phyloP scores from a whole-genome alignment of 306 rosid genomes.

The Casuarina glauca region DNA sequence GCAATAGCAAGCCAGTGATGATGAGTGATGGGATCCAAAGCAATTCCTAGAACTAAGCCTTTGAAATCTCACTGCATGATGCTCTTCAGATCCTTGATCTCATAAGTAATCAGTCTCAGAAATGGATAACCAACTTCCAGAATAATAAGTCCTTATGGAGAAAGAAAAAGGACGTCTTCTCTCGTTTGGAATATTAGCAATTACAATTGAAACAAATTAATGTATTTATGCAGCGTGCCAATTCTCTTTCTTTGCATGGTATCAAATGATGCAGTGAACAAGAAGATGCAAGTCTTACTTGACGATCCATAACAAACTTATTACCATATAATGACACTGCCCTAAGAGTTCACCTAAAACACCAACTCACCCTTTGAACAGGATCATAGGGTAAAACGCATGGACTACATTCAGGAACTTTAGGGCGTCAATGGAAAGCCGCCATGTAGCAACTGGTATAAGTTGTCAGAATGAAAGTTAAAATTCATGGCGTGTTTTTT shows the following conservation, averaged over 20 bases:
- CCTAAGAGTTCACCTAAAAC: neutral
- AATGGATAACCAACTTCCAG: neutral
- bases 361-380: neutral
- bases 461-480: neutral
- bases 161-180: neutral
- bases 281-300: neutral
- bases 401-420: neutral
- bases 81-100: neutral
- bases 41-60: too few relatives aligned
- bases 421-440: neutral
- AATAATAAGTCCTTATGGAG: neutral
- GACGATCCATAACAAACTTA: neutral
- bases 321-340: neutral
- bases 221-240: too few relatives aligned
- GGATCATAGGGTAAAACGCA: neutral
- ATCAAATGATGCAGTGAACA: neutral
- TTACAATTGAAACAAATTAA: neutral
- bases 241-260: too few relatives aligned
- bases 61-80: too few relatives aligned
- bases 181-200: neutral
- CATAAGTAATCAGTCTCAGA: neutral
- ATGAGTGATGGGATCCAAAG: too few relatives aligned
- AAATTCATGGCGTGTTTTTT: too few relatives aligned
- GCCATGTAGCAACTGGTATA: neutral
- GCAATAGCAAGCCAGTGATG: too few relatives aligned